Conservation (phyloP, 2,329 filamentous ascomycete genomes). For the Penicillium griseofulvum region DNA sequence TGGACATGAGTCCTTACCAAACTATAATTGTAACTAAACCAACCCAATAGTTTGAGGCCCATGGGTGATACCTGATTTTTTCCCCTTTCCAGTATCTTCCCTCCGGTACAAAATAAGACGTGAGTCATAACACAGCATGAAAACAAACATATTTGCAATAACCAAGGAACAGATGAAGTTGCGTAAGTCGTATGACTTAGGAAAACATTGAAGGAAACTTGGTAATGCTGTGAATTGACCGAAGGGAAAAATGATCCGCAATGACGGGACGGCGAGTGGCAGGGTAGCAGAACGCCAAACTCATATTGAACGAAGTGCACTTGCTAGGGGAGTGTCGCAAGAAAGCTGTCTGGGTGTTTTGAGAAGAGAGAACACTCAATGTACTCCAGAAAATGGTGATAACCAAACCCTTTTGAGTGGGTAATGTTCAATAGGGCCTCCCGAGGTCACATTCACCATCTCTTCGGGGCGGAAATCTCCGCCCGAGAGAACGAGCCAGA, state of each 20-base stretch:
- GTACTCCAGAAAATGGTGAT: neutral
- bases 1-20: neutral
- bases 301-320: neutral
- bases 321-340: neutral
- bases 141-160: neutral
- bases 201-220: neutral
- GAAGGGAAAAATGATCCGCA: neutral
- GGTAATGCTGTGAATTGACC: neutral
- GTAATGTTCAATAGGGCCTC: neutral
- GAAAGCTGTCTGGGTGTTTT: neutral
- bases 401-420: no score
- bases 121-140: constrained; percentile 1
- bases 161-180: neutral
- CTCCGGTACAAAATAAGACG: neutral
- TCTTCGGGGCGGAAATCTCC: constrained; percentile 49
- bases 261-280: neutral
- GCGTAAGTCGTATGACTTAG: neutral
- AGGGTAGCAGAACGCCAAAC: neutral
- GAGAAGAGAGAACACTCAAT: neutral
- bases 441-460: constrained; percentile 33
- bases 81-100: neutral
- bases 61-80: neutral
- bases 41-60: neutral
- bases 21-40: neutral
- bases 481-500: constrained; percentile 52